Evolutionary conservation across 1,139 yeast genomes (phyloP).

Genomic region (Maudiozyma humilis): DNA sequence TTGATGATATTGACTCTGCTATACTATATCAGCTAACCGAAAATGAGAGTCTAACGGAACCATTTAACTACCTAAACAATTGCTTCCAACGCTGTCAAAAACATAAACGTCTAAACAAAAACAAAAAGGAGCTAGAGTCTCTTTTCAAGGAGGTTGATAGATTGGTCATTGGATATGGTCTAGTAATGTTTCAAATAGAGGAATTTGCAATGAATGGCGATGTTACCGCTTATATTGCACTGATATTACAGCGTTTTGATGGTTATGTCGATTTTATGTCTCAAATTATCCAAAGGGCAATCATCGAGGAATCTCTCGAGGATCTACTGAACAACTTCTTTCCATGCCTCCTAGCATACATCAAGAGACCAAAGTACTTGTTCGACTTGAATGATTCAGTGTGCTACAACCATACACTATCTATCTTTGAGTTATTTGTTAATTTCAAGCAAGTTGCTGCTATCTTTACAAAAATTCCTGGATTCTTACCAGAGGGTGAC

Average conservation of each 20-base stretch:
- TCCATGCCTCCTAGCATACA: constrained; percentile 36
- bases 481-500: constrained; percentile 37
- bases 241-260: constrained; percentile 33
- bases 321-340: constrained; percentile 54
- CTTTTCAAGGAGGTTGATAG: constrained; percentile 45
- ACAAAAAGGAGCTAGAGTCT: constrained; percentile 21
- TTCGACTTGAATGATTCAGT: constrained; percentile 41
- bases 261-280: constrained; percentile 47
- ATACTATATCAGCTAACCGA: constrained; percentile 29
- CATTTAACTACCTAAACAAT: constrained; percentile 25
- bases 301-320: constrained; percentile 55
- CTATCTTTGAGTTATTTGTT: constrained; percentile 52
- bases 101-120: constrained; percentile 22
- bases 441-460: constrained; percentile 56
- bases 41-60: constrained; percentile 19
- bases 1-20: constrained; percentile 25
- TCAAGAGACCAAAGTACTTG: constrained; percentile 17
- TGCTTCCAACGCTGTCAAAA: constrained; percentile 26
- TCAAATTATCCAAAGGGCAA: constrained; percentile 50
- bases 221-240: constrained; percentile 24
- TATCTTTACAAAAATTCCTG: constrained; percentile 47
- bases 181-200: constrained; percentile 55
- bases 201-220: constrained; percentile 28
- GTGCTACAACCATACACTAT: constrained; percentile 43
- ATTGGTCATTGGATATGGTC: constrained; percentile 57